phyloP scores from a whole-genome alignment of 805 yeast genomes.

The Myxozyma mucilagina region DNA sequence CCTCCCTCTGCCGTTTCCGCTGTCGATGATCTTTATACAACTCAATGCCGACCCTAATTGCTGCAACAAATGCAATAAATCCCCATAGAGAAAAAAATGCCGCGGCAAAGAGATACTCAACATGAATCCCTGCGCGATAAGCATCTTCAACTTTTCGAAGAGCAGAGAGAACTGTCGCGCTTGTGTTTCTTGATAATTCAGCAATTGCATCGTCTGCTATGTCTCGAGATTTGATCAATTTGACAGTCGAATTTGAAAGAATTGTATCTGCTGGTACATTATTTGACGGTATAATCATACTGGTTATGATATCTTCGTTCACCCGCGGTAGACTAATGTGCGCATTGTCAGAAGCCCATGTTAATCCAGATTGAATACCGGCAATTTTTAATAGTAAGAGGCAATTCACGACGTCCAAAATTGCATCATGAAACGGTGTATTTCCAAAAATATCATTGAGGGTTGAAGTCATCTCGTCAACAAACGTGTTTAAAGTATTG shows the following conservation, averaged over 20 bases:
- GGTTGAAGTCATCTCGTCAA: slow-evolving; percentile 58
- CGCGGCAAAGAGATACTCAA: slow-evolving; percentile 22
- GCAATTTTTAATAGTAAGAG: slow-evolving; percentile 72
- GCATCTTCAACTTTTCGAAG: slow-evolving; percentile 10
- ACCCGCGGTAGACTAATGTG: slow-evolving; percentile 59
- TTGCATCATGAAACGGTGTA: slow-evolving; percentile 57
- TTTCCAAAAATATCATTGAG: slow-evolving; percentile 62
- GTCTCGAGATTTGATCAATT: not conserved
- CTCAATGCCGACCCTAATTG: not conserved
- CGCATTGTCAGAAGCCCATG: slow-evolving; percentile 73
- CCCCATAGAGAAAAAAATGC: slow-evolving; percentile 20
- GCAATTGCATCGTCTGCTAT: slow-evolving; percentile 4
- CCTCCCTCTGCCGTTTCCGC: not conserved
- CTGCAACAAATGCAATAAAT: slow-evolving; percentile 7
- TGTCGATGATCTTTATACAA: not conserved
- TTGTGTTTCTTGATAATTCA: slow-evolving; percentile 2
- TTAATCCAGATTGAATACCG: slow-evolving; percentile 65
- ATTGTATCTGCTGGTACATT: not conserved
- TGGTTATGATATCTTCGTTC: slow-evolving; percentile 35
- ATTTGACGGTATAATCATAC: not conserved
- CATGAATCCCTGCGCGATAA: slow-evolving; percentile 10
- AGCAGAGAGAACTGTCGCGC: slow-evolving; percentile 13
- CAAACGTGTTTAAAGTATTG: slow-evolving; percentile 57
- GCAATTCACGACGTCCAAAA: slow-evolving; percentile 69
- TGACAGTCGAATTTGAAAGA: no score